Conservation (phyloP, 2,329 filamentous ascomycete genomes). For the Colletotrichum sidae region DNA sequence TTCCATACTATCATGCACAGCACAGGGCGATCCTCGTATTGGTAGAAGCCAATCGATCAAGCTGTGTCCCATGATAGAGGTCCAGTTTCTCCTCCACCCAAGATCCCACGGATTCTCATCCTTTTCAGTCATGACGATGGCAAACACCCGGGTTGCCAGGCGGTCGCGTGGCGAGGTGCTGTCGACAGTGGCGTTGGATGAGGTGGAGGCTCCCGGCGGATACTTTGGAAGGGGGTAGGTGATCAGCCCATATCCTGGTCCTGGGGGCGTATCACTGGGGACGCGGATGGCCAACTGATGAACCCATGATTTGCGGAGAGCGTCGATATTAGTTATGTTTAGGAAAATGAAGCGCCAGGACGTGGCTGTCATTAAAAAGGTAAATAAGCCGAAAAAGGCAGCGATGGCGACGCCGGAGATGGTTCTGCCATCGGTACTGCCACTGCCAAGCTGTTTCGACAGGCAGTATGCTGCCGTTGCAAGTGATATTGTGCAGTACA, state of each 20-base stretch:
- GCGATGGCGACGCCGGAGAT: slow-evolving; percentile 75
- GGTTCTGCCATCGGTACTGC: slow-evolving; percentile 67
- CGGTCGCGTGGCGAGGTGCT: slow-evolving; percentile 46
- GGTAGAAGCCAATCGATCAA: slow-evolving; percentile 85
- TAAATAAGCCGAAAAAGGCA: slow-evolving; percentile 84
- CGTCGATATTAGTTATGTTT: slow-evolving; percentile 89
- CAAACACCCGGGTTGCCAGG: slow-evolving; percentile 75
- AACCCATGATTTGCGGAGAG: slow-evolving; percentile 71
- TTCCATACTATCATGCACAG: slow-evolving; percentile 71
- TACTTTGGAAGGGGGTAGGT: slow-evolving; percentile 66
- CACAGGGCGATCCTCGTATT: slow-evolving; percentile 78
- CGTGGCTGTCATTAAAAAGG: slow-evolving; percentile 79
- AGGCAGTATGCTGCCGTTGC: slow-evolving; percentile 74
- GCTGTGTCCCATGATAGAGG: slow-evolving; percentile 80
- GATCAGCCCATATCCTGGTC: slow-evolving; percentile 61
- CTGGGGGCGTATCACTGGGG: slow-evolving; percentile 58
- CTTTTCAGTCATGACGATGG: slow-evolving; percentile 77
- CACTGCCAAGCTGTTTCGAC: slow-evolving; percentile 61
- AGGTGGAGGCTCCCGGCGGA: slow-evolving; percentile 33
- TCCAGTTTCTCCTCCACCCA: slow-evolving; percentile 77
- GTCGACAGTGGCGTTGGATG: slow-evolving; percentile 15
- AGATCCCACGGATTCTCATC: slow-evolving; percentile 91
- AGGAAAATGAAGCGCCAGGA: slow-evolving; percentile 75
- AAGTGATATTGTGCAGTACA: slow-evolving; percentile 75
- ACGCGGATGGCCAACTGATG: slow-evolving; percentile 82